A percentile compares a stretch with the other conserved stretches of the same genome.
Evolutionary conservation across 2,329 filamentous ascomycete species (phyloP).

Genomic region (Capronia coronata): DNA sequence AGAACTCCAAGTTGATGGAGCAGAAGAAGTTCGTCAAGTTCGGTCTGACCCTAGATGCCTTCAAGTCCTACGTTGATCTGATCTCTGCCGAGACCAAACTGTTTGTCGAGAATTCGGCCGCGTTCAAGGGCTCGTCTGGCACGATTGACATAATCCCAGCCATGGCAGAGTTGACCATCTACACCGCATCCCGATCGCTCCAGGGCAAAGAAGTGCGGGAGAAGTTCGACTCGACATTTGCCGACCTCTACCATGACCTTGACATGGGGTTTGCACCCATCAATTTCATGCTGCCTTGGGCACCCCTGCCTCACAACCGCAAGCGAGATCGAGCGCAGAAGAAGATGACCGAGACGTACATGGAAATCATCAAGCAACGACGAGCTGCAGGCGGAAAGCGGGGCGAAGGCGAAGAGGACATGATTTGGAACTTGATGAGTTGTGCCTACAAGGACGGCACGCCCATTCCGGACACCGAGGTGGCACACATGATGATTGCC

Average conservation of each 20-base stretch:
- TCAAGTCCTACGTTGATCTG: conserved; percentile 67
- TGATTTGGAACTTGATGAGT: conserved; percentile 74
- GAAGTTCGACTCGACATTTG: conserved; percentile 65
- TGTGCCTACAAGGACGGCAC: conserved; percentile 69
- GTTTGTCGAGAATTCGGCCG: conserved; percentile 49
- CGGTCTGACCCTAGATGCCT: conserved; percentile 54
- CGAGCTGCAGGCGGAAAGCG: conserved; percentile 43
- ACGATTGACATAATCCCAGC: conserved; percentile 57
- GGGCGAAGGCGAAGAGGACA: conserved; percentile 53
- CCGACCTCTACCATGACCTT: conserved; percentile 70
- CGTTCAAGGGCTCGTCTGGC: conserved; percentile 54
- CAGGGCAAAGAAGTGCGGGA: conserved; percentile 70
- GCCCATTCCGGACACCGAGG: conserved; percentile 63
- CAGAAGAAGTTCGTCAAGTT: conserved; percentile 79
- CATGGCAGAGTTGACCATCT: conserved; percentile 73
- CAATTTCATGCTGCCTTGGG: conserved; percentile 78
- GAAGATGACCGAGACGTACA: conserved; percentile 65
- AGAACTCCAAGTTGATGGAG: conserved; percentile 88
- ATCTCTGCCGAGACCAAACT: conserved; percentile 66
- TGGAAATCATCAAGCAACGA: conserved; percentile 61
- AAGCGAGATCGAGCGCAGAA: conserved; percentile 63
- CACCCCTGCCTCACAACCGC: conserved; percentile 68
- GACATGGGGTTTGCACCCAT: conserved; percentile 72
- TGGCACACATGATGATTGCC: conserved; percentile 81
- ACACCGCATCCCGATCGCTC: conserved; percentile 69